Percentiles rank a stretch among this genome's conserved stretches.
phyloP scores from a whole-genome alignment of 1,284 basidiomycete species.

The Papiliotrema fonsecae region DNA sequence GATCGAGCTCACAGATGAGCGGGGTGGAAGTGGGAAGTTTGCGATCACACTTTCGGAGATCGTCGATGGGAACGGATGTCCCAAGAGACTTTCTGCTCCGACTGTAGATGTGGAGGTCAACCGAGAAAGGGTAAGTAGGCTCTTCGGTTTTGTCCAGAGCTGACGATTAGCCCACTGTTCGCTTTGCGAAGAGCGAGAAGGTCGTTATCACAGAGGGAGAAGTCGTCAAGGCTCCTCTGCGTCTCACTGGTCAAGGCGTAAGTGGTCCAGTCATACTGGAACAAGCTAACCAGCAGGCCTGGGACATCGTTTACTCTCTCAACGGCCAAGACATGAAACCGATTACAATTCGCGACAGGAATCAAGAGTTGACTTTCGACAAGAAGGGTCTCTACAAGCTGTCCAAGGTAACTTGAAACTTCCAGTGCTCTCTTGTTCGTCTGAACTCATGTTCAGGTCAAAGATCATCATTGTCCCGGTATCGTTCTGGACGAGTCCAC shows the following conservation, averaged over 20 bases:
- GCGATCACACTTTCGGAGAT: constrained; percentile 56
- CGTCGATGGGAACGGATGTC: constrained; percentile 84
- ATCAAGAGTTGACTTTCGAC: constrained; percentile 64
- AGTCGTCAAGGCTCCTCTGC: constrained; percentile 64
- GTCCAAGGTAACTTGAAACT: constrained; percentile 54
- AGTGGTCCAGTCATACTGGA: too few species aligned
- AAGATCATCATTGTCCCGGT: constrained; percentile 80
- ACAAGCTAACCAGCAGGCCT: constrained; percentile 62
- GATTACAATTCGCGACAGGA: constrained; percentile 59
- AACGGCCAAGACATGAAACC: too few species aligned
- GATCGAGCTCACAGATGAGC: constrained; percentile 17
- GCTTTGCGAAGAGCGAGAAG: constrained; percentile 60
- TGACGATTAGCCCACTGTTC: constrained; percentile 65
- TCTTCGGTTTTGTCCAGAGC: not conserved
- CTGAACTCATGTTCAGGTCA: constrained; percentile 54
- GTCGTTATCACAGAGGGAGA: constrained; percentile 73
- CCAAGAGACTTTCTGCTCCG: constrained; percentile 67
- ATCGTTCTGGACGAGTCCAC: constrained; percentile 58
- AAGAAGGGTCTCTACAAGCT: constrained; percentile 74
- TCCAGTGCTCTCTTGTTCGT: not conserved
- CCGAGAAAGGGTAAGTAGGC: constrained; percentile 62
- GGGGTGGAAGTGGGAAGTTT: constrained; percentile 33
- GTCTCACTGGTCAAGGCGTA: constrained; percentile 81
- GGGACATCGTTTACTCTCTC: constrained; percentile 71
- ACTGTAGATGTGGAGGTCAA: constrained; percentile 86